Evolutionary conservation across 2,329 filamentous ascomycete species (phyloP).

Genomic region (Colletotrichum euphorbiae): DNA sequence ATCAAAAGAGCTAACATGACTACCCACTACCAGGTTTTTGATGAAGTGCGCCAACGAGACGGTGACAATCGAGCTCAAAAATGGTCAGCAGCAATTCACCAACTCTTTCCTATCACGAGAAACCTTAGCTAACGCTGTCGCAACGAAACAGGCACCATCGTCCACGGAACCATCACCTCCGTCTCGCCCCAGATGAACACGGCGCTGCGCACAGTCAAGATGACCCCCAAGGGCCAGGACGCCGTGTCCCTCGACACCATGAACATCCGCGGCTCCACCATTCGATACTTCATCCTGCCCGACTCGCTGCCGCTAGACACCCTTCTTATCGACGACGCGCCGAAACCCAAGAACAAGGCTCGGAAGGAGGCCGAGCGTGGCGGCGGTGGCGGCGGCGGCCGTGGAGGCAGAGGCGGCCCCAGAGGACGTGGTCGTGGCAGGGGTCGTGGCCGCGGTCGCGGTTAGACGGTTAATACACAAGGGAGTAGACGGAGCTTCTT

Average conservation of each 20-base stretch:
- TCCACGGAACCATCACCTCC: constrained; percentile 96
- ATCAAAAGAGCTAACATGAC: constrained; percentile 46
- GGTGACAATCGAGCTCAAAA: constrained; percentile 98
- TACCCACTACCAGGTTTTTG: constrained; percentile 76
- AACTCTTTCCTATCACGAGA: not conserved
- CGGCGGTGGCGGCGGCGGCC: constrained; percentile 59
- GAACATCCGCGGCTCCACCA: constrained; percentile 95
- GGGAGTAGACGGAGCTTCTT: not conserved
- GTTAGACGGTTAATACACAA: constrained; percentile 37
- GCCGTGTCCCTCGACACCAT: constrained; percentile 92
- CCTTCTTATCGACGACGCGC: constrained; percentile 93
- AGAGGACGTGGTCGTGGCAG: constrained; percentile 66
- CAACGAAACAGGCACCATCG: constrained; percentile 78
- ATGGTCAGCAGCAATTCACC: constrained; percentile 70
- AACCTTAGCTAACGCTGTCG: constrained; percentile 14
- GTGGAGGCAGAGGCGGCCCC: constrained; percentile 62
- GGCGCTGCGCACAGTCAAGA: constrained; percentile 93
- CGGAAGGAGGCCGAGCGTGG: constrained; percentile 85
- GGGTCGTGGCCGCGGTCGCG: constrained; percentile 56
- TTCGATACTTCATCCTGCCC: constrained; percentile 96
- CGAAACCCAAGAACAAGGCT: constrained; percentile 99
- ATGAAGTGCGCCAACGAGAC: constrained; percentile 99
- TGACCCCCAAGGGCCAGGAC: constrained; percentile 90
- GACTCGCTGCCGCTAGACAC: constrained; percentile 96
- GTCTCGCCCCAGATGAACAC: constrained; percentile 99